Evolutionary conservation across 768 basidiomycete genomes (phyloP).

Genomic region (Neoboletus brunneissimus): DNA sequence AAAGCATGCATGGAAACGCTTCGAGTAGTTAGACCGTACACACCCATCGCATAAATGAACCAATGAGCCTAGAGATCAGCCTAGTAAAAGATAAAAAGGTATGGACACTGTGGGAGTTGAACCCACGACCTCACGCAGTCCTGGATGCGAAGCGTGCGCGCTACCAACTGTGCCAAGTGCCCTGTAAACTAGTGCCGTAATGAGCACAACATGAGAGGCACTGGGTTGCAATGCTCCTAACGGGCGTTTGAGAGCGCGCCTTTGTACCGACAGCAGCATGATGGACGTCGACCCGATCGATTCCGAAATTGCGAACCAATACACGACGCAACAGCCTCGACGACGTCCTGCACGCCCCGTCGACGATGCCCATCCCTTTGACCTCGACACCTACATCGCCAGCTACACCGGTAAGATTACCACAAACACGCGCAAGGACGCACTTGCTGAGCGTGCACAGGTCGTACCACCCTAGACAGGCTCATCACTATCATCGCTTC

Average conservation of each 20-base stretch:
- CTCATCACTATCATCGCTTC: conserved; percentile 62
- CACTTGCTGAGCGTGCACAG: conserved; percentile 35
- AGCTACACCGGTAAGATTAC: conserved; percentile 64
- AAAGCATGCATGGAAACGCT: conserved; percentile 77
- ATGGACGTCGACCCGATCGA: conserved; percentile 34
- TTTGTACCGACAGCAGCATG: conserved; percentile 4
- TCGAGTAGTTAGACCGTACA: conserved; percentile 39
- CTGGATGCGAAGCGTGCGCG: conserved; percentile 31
- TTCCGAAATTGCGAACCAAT: conserved; percentile 20
- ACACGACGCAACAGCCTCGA: conserved; percentile 8
- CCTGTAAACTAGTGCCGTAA: neutral
- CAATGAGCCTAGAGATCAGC: neutral
- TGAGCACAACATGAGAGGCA: fast-evolving
- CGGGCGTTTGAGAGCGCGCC: neutral
- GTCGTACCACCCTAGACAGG: conserved; percentile 73
- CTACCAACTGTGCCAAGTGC: conserved; percentile 36
- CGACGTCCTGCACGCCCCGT: conserved; percentile 43
- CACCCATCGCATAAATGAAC: neutral
- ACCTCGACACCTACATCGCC: conserved; percentile 76
- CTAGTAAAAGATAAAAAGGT: neutral
- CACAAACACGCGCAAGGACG: neutral
- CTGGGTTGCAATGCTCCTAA: conserved; percentile 1
- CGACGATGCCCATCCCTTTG: conserved; percentile 83
- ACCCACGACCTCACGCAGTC: conserved; percentile 35
- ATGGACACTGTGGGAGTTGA: conserved; percentile 35